Evolutionary conservation across 805 yeast species (phyloP).

Genomic region (Yarrowia deformans): DNA sequence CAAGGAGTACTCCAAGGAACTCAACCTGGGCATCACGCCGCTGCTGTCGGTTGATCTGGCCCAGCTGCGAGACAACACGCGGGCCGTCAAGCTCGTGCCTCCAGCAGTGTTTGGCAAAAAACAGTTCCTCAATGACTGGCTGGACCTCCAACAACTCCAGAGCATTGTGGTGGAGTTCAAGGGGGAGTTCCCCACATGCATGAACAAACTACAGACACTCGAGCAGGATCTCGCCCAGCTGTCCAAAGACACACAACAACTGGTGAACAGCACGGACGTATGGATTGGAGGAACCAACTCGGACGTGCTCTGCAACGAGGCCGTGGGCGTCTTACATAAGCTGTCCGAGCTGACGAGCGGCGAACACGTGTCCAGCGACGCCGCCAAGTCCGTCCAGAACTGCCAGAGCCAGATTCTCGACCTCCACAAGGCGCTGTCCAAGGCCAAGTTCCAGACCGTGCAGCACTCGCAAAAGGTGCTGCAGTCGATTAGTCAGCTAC

Average conservation of each 20-base stretch:
- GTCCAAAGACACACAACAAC: not conserved
- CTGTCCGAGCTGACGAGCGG: not conserved
- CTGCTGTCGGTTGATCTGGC: not conserved
- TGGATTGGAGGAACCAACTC: constrained; percentile 23
- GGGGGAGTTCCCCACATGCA: not conserved
- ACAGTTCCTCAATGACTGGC: constrained; percentile 19
- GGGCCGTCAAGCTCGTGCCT: not conserved
- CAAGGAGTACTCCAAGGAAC: constrained; percentile 13
- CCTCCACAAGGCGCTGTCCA: constrained; percentile 7
- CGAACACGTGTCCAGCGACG: too few relatives aligned
- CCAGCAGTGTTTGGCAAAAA: constrained; percentile 17
- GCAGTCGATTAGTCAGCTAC: constrained; percentile 43
- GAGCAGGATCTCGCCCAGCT: constrained; percentile 6
- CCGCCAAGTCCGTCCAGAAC: not conserved
- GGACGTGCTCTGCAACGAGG: constrained; percentile 15
- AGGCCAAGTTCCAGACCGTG: constrained; percentile 22
- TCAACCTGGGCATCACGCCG: not conserved
- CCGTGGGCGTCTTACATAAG: not conserved
- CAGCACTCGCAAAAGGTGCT: constrained; percentile 30
- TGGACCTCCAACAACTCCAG: constrained; percentile 22
- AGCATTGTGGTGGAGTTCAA: constrained; percentile 6
- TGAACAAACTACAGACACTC: not conserved
- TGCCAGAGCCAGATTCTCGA: constrained; percentile 14
- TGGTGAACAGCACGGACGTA: constrained; percentile 18
- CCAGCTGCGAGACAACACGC: not conserved